Base-by-base conservation (phyloP, 139 green algal genomes). In the Chlorella sp. region DNA sequence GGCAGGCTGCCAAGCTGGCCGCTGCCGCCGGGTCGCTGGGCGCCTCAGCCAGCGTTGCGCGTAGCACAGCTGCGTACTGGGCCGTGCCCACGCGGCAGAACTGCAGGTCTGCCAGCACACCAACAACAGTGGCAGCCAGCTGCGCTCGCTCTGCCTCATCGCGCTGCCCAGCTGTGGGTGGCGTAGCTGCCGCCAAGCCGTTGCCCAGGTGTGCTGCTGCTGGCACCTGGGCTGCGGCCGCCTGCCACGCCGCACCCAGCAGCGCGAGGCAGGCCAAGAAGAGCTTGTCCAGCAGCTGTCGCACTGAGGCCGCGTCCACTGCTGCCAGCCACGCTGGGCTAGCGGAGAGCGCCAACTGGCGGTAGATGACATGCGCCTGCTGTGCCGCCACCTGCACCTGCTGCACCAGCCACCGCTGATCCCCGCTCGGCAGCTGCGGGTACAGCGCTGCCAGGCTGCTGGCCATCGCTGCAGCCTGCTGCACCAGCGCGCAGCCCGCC, bases 81-180 rank as follows among this genome's bases (percentile, higher is more conserved):
- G 84, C 67, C 28, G 85, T 58, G 70, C 54, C 65, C 13, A 85
- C 68, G 40, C 84, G 76, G 65, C 87, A 89, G 68, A 92, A 92
- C 60, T 91, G 89, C 26, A 92, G 56, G 73, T 86, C 67, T 13
- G 84, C 85, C 28, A 87, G 67, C 20, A 67, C 48, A 20, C 70
- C 48, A 41, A 87, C 34, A 8, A 88, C 26, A 11, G 48, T 17
- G 0, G 76, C 87, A 41, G 87, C 84, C 58, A 73, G 58, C 77
- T 83, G 58, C 1, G 60, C 41, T 34, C 48, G 56, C 56, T 83
- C 41, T 11, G 60, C 11, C 32, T 20, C 51, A 26, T 60, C 13
- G 13, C 51, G 51, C 51, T 26, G 51, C 22, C 11, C 51, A 60
- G 22, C 51, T 16, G 51, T 16, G 2, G 51, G 51, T 3, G 51